A percentile compares a stretch with the other conserved stretches of the same genome.
These are phyloP conservation scores for Fusarium odoratissimum DNA, from an alignment of 2,329 filamentous ascomycete genomes.

Conservation along the genomic window DNA sequence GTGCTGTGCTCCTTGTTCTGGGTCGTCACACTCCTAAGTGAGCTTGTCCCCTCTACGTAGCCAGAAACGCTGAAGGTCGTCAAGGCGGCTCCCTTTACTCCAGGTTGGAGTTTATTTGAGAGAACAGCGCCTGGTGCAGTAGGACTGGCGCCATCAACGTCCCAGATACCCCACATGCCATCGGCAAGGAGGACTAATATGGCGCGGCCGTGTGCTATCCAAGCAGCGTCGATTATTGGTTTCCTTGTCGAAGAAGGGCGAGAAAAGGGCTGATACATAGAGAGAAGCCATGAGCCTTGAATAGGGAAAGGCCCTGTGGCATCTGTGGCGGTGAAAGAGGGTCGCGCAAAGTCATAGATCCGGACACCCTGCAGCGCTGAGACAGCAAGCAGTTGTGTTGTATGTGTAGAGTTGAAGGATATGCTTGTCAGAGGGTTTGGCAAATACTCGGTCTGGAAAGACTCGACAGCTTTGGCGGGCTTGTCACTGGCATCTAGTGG, in stretches of 20 bases:
- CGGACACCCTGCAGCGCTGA: conserved; percentile 67
- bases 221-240: conserved; percentile 70
- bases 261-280: conserved; percentile 68
- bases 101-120: conserved; percentile 62
- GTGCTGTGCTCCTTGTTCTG: conserved; percentile 53
- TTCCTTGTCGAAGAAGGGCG: conserved; percentile 64
- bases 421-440: conserved; percentile 65
- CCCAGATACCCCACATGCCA: conserved; percentile 76
- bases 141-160: conserved; percentile 69
- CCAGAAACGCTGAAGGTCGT: conserved; percentile 69
- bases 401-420: conserved; percentile 70
- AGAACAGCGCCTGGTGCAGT: conserved; percentile 55
- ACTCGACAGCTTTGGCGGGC: conserved; percentile 50
- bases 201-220: conserved; percentile 70
- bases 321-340: conserved; percentile 64
- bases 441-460: conserved; percentile 72
- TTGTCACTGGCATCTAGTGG: conserved; percentile 57
- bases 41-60: conserved; percentile 69
- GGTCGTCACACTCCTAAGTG: conserved; percentile 57
- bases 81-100: conserved; percentile 67
- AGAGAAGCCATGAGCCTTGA: conserved; percentile 73
- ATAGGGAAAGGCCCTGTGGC: conserved; percentile 63
- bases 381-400: conserved; percentile 68
- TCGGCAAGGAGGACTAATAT: conserved; percentile 69
- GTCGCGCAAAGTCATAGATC: conserved; percentile 69